phyloP scores from a whole-genome alignment of 164 flowering plant species.

The Brasenia schreberi region DNA sequence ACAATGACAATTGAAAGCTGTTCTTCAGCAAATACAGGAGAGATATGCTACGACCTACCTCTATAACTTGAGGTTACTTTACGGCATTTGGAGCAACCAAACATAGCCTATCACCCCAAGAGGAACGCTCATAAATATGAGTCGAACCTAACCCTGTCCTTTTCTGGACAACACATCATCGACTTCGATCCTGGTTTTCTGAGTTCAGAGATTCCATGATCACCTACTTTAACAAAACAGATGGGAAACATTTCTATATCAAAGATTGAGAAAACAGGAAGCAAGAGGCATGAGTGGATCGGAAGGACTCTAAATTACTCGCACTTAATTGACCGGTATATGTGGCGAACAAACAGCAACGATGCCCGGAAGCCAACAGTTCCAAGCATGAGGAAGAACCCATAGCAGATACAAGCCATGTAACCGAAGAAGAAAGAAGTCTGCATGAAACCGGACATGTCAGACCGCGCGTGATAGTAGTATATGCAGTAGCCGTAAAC shows the following conservation, averaged over 20 bases:
- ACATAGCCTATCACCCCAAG: neutral
- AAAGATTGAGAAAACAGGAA: slow-evolving; percentile 2
- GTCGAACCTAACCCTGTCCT: neutral
- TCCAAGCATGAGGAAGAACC: slow-evolving; percentile 27
- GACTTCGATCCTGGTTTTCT: slow-evolving; percentile 11
- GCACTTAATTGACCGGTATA: slow-evolving; percentile 22
- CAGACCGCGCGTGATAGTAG: slow-evolving; percentile 20
- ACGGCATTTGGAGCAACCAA: neutral
- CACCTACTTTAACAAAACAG: slow-evolving; percentile 5
- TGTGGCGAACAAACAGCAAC: slow-evolving; percentile 21
- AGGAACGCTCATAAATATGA: neutral
- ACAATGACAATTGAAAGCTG: slow-evolving; percentile 1
- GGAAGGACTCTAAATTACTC: slow-evolving; percentile 5
- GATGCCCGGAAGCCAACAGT: slow-evolving; percentile 26
- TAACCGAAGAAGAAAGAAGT: slow-evolving; percentile 24
- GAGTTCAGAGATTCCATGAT: slow-evolving; percentile 7
- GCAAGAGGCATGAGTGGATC: neutral
- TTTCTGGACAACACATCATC: neutral
- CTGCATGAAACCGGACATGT: slow-evolving; percentile 26
- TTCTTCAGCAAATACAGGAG: slow-evolving; percentile 7
- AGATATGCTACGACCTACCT: neutral
- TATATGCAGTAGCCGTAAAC: slow-evolving; percentile 20
- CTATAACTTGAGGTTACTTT: neutral
- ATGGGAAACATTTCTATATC: slow-evolving; percentile 7
- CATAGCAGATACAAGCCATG: slow-evolving; percentile 25